Percentiles rank a stretch among this genome's conserved stretches.
phyloP scores from a whole-genome alignment of 768 basidiomycete species.

The Boletus rex-veris region DNA sequence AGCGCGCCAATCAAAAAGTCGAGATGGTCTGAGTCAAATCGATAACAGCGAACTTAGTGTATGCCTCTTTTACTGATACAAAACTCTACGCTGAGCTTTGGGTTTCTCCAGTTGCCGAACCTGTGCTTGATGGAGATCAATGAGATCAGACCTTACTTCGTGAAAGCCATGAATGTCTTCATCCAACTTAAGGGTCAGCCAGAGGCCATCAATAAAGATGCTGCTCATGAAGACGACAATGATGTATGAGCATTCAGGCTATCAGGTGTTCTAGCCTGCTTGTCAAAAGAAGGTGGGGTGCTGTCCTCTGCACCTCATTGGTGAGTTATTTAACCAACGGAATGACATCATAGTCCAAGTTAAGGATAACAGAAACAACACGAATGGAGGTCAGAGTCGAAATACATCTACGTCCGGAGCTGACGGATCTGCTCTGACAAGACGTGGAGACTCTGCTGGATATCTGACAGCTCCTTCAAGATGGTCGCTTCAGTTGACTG shows the following conservation, averaged over 20 bases:
- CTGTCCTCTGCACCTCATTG: not conserved
- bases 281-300: not conserved
- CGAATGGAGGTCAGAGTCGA: not conserved
- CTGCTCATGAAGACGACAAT: constrained; percentile 3
- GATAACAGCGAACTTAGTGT: constrained; percentile 83
- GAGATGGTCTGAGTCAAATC: constrained; percentile 76
- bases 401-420: constrained; percentile 15
- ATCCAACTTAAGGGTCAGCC: constrained; percentile 47
- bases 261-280: not conserved
- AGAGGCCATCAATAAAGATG: constrained; percentile 1
- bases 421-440: constrained; percentile 37
- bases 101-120: constrained; percentile 62
- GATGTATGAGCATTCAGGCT: not conserved
- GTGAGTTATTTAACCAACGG: not conserved
- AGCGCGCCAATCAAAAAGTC: constrained; percentile 89
- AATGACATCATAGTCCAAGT: not conserved
- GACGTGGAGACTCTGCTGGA: constrained; percentile 44
- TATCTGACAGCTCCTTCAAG: constrained; percentile 55
- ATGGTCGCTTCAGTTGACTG: constrained; percentile 73
- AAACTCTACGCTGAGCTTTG: not conserved
- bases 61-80: constrained; percentile 25
- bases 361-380: not conserved
- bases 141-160: constrained; percentile 87
- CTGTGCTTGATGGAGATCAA: constrained; percentile 91
- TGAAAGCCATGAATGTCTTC: constrained; percentile 74